Evolutionary conservation across 306 rosid species (phyloP).

Genomic region (Acmispon strigosus): DNA sequence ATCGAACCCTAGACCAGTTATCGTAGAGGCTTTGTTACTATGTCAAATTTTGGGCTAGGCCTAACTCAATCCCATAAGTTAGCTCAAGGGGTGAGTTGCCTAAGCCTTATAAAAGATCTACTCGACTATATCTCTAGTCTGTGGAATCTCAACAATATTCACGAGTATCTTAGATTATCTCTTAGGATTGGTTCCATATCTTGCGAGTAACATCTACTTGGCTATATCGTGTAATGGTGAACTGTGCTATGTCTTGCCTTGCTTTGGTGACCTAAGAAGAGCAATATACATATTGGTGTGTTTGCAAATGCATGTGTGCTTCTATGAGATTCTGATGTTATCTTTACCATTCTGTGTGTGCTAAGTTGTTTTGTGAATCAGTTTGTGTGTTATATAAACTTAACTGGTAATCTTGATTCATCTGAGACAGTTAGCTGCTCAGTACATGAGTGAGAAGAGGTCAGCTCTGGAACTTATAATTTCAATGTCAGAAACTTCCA

Average conservation of each 20-base stretch:
- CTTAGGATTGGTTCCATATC: no score
- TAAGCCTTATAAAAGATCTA: no score
- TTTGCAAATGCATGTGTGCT: constrained; percentile 6
- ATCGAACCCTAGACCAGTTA: no score
- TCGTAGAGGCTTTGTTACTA: no score
- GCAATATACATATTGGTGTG: background rate
- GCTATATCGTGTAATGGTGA: background rate
- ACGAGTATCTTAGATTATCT: no score
- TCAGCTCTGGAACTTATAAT: constrained; percentile 62
- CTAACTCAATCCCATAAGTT: no score
- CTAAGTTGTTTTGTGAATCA: constrained; percentile 1
- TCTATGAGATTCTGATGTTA: background rate
- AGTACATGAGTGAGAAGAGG: constrained; percentile 81
- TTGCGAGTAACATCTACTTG: no score
- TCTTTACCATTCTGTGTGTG: background rate
- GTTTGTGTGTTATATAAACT: background rate
- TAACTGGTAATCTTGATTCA: constrained; percentile 5
- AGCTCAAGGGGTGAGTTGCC: no score
- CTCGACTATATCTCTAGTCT: no score
- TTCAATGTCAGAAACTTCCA: constrained; percentile 59
- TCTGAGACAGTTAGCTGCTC: constrained; percentile 79
- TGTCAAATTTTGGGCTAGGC: no score
- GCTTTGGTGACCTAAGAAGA: background rate
- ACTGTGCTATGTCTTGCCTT: background rate
- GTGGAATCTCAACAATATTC: no score